Percentiles rank a stretch among this genome's conserved stretches.
phyloP scores from a whole-genome alignment of 768 basidiomycete genomes.

The Tylopilus rubrobrunneus region DNA sequence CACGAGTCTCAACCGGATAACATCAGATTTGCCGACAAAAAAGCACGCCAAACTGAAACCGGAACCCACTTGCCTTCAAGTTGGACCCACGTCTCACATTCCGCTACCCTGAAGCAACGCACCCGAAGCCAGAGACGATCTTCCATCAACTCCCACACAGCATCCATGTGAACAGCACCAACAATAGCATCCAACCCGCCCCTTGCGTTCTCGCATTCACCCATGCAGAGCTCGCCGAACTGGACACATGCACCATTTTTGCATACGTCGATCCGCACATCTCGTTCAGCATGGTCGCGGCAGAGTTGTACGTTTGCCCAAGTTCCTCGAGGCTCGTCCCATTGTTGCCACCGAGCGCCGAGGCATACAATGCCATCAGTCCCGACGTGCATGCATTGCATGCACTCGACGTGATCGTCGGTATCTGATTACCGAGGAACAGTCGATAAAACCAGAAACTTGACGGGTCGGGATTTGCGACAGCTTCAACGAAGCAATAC shows the following conservation, averaged over 20 bases:
- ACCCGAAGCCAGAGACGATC: not conserved
- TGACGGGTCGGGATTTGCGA: conserved; percentile 49
- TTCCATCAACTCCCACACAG: conserved; percentile 11
- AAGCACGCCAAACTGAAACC: not conserved
- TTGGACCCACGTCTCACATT: too few species aligned
- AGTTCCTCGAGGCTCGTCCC: conserved; percentile 36
- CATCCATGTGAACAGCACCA: conserved; percentile 11
- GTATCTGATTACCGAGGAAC: conserved; percentile 52
- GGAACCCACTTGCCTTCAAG: not conserved
- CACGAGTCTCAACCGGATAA: not conserved
- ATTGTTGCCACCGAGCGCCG: conserved; percentile 37
- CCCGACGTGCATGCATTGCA: conserved; percentile 65
- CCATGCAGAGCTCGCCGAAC: conserved; percentile 5
- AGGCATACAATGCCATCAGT: conserved; percentile 52
- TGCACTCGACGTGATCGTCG: conserved; percentile 39
- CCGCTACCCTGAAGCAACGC: too few species aligned
- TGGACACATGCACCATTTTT: conserved; percentile 9
- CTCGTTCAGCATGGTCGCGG: conserved; percentile 41
- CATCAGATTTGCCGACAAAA: not conserved
- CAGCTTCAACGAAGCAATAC: conserved; percentile 75
- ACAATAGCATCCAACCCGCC: not conserved
- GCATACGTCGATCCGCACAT: conserved; percentile 55
- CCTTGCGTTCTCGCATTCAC: conserved; percentile 5
- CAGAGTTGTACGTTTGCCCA: conserved; percentile 44
- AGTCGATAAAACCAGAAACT: conserved; percentile 74